Conservation (phyloP, 768 basidiomycete genomes). For the Mycena galopus region DNA sequence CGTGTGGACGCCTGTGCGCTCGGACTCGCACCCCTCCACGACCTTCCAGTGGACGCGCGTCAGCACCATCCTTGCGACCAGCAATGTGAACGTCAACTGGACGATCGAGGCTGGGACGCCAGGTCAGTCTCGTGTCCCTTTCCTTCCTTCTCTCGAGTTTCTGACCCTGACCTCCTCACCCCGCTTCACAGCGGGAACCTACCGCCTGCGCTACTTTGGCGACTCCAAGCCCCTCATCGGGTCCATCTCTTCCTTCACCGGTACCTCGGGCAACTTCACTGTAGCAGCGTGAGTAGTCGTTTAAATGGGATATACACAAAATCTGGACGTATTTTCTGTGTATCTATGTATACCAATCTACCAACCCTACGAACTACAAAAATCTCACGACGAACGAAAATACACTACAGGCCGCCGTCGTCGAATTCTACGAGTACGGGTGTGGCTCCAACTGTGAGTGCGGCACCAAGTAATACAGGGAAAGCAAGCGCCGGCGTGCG, state of each 20-base stretch:
- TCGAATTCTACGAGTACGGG: not conserved
- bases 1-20: constrained; percentile 70
- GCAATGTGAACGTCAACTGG: constrained; percentile 78
- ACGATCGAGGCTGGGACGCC: constrained; percentile 73
- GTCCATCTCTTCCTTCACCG: constrained; percentile 71
- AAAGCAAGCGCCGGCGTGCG: not conserved
- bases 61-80: constrained; percentile 69
- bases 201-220: constrained; percentile 79
- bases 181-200: constrained; percentile 69
- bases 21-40: constrained; percentile 86
- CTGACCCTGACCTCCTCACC: too few relatives aligned
- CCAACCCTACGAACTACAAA: too few relatives aligned
- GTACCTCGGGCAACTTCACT: constrained; percentile 72
- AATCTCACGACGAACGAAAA: too few relatives aligned
- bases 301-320: not conserved
- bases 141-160: constrained; percentile 3
- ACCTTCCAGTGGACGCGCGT: constrained; percentile 49
- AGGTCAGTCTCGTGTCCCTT: constrained; percentile 50
- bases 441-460: not conserved
- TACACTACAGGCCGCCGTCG: not conserved
- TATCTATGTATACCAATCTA: not conserved
- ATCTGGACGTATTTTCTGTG: not conserved
- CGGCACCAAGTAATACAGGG: not conserved
- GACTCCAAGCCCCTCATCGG: constrained; percentile 82
- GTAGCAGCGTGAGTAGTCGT: constrained; percentile 48